Conservation (phyloP, 768 basidiomycete genomes). For the Xerocomellus amylosporus region DNA sequence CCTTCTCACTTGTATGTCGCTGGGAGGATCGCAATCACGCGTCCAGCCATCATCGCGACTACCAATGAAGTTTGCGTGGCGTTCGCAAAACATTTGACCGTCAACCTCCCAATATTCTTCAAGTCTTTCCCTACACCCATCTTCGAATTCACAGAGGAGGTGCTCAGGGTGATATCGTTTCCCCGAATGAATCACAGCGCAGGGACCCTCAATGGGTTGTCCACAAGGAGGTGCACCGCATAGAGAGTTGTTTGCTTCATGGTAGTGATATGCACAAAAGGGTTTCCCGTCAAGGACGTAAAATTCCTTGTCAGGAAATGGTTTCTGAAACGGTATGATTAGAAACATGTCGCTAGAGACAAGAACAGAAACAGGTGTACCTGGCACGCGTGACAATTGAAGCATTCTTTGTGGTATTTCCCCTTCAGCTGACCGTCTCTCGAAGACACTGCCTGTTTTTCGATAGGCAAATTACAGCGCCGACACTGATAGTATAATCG, state of each 20-base stretch:
- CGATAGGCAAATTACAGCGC: slow-evolving; percentile 81
- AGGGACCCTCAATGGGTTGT: slow-evolving; percentile 90
- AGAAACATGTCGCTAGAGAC: not conserved
- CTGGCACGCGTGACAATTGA: slow-evolving; percentile 82
- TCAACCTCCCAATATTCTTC: slow-evolving; percentile 91
- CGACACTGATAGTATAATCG: slow-evolving; percentile 58
- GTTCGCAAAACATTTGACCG: slow-evolving; percentile 81
- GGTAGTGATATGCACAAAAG: slow-evolving; percentile 89
- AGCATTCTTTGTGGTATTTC: slow-evolving; percentile 91
- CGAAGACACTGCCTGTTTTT: slow-evolving; percentile 87
- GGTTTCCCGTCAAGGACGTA: slow-evolving; percentile 91
- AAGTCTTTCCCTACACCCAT: slow-evolving; percentile 51
- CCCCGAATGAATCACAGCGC: slow-evolving; percentile 80
- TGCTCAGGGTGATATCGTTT: slow-evolving; percentile 88
- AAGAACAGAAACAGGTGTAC: slow-evolving; percentile 37
- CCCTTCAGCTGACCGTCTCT: slow-evolving; percentile 94
- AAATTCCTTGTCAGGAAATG: slow-evolving; percentile 89
- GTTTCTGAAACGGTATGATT: slow-evolving; percentile 49
- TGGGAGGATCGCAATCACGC: slow-evolving; percentile 13
- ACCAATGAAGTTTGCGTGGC: slow-evolving; percentile 51
- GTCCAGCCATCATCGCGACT: slow-evolving; percentile 23
- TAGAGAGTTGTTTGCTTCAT: slow-evolving; percentile 86
- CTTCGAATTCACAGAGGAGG: slow-evolving; percentile 73
- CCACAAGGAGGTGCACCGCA: slow-evolving; percentile 78
- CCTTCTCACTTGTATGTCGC: slow-evolving; percentile 7